phyloP scores from a whole-genome alignment of 2,329 filamentous ascomycete genomes.

The Geosmithia flava region DNA sequence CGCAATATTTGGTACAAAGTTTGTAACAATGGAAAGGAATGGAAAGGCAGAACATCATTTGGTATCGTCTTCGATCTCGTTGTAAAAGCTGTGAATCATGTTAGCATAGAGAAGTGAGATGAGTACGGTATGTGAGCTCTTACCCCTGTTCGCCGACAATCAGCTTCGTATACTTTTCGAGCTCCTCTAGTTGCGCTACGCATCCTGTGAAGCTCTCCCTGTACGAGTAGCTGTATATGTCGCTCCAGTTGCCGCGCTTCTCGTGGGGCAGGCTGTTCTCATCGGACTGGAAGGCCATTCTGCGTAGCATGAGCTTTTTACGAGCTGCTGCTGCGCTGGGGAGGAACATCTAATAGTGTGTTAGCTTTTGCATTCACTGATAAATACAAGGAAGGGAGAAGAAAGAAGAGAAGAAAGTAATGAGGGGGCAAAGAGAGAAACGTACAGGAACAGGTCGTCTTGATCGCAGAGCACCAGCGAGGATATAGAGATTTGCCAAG shows the following conservation, averaged over 20 bases:
- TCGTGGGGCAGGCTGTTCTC: neutral
- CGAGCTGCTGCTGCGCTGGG: slow-evolving; percentile 41
- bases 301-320: slow-evolving; percentile 36
- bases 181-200: slow-evolving; percentile 37
- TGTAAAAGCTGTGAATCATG: slow-evolving; percentile 16
- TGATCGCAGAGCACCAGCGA: slow-evolving; percentile 41
- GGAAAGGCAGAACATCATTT: slow-evolving; percentile 7
- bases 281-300: slow-evolving; percentile 25
- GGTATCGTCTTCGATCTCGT: slow-evolving; percentile 11
- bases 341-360: slow-evolving; percentile 28
- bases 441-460: slow-evolving; percentile 35
- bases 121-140: slow-evolving; percentile 2
- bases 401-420: neutral
- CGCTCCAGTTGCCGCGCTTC: slow-evolving; percentile 32
- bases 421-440: neutral
- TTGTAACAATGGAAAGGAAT: neutral
- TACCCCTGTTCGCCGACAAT: slow-evolving; percentile 43
- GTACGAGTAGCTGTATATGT: slow-evolving; percentile 44
- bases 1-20: neutral
- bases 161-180: slow-evolving; percentile 44
- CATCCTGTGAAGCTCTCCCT: slow-evolving; percentile 41
- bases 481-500: slow-evolving; percentile 43
- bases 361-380: neutral
- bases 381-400: too few species aligned
- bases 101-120: neutral